Evolutionary conservation across 176 grass and related monocot species (phyloP), one percentile per base, ranked within the genome.

Genomic region (Calamus simplicifolius): DNA sequence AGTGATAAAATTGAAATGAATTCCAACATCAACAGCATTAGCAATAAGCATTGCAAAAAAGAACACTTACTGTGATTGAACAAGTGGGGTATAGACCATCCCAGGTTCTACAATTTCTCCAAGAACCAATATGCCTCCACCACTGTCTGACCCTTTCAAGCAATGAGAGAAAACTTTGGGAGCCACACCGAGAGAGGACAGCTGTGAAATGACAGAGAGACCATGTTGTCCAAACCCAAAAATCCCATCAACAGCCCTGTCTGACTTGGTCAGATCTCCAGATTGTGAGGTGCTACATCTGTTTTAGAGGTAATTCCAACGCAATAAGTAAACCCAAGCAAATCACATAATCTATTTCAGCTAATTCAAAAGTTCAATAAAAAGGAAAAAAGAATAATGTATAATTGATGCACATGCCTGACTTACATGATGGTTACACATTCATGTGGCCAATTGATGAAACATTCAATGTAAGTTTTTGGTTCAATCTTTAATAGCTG

Each of bases 161-260:
- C 92, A 97, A 78, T 97, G 92, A 50, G 92, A 97, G 49, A 97
- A 97, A 10, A 85, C 81, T 68, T 82, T 88, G 54, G 87, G 87
- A 65, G 87, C 73, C 43, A 91, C 77, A 19, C 92, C 92, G 27
- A 75, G 51, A 73, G 80, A 80, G 49, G 72, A 80, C 48, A 97
- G 68, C 48, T 97, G 92, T n/a, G 92, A 91, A 73, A 97, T 29
- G 26, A 97, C 92, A 56, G 92, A 97, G 48, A 97, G 28, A 29
- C 72, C 80, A 23, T 91, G 83, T 64, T 91, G 92, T 48, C 92
- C 92, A 71, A 97, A 97, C 57, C 92, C 92, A 75, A 97, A 90
- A 69, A 97, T 97, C 14, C 92, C 92, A 77, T 91, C 92, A 75
- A 97, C 69, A 66, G 92, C 92, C 51, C 84, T 73, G n/a, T 97